Evolutionary conservation across 1,284 basidiomycete genomes (phyloP).

Genomic region (Pulveroboletus sp.): DNA sequence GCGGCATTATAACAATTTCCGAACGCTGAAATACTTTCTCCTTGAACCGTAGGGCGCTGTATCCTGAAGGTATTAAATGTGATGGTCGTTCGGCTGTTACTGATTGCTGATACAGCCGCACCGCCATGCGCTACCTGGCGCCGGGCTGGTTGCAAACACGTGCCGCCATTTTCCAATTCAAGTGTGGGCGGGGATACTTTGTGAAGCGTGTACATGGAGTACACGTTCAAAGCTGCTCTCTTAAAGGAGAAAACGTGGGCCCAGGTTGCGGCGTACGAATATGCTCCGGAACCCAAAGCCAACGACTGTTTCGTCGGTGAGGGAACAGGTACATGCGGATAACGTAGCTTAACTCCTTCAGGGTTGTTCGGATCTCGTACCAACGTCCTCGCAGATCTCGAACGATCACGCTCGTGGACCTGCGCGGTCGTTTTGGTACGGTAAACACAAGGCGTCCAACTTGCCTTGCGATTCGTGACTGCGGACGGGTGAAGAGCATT

Average conservation of each 20-base stretch:
- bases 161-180: neutral
- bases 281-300: neutral
- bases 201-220: neutral
- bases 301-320: neutral
- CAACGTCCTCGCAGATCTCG: slow-evolving; percentile 23
- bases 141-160: slow-evolving; percentile 4
- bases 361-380: slow-evolving; percentile 31
- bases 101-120: neutral
- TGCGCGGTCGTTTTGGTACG: slow-evolving; percentile 4
- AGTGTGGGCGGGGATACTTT: neutral
- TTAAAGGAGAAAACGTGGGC: neutral
- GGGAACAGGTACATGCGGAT: slow-evolving; percentile 12
- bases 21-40: neutral
- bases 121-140: neutral
- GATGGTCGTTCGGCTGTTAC: neutral
- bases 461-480: neutral
- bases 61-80: neutral
- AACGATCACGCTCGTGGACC: slow-evolving; percentile 8
- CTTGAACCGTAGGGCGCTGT: neutral
- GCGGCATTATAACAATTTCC: neutral
- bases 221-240: neutral
- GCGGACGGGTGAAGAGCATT: neutral
- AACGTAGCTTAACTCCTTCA: slow-evolving; percentile 36
- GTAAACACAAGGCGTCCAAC: slow-evolving; percentile 10
- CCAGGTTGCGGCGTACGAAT: neutral